Base-by-base conservation (phyloP, 208 protist genomes). In the Naegleria fowleri region DNA sequence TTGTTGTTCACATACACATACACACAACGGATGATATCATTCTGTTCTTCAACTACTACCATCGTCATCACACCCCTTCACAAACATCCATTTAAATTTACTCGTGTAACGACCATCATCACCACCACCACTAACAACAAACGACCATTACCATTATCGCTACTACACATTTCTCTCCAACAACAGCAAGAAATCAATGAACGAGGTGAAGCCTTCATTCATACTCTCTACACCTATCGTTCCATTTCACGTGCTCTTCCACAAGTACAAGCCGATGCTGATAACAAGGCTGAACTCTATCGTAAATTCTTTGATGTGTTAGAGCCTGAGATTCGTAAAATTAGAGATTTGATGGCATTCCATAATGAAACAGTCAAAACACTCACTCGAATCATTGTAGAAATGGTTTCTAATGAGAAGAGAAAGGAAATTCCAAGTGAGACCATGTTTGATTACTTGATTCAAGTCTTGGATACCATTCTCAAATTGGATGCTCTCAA, bases 401-500 rank as follows among this genome's bases (percentile, higher is more conserved):
- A 88, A 7, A 15, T 86, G 40, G 38, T 22, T 6, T 5, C n/a
- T 85, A 58, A 11, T 59, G 51, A 75, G 25, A 76, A 58, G 25
- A 41, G n/a, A 40, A 91, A 91, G 33, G 25, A 39, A 41, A 41
- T 90, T 41, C 13, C 39, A 40, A 90, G 84, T 48, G 90, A 93
- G 39, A 51, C 55, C 4, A 22, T 90, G 4, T 11, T 91, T 59
- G 19, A 90, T 19, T 52, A 48, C 22, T 48, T 95, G 15, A 86
- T 93, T 55, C 13, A 33, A 38, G 75, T 94, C 22, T 84, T 96
- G 0, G 94, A 96, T 92, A 83, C 94, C 25, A 93, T 96, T 59
- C 88, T 84, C 59, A 87, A 95, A 29, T 90, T 96, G 48, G 94
- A 96, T 90, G 89, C 92, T 52, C 85, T 96, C 33, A 96, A 96